Conservation (phyloP, 768 basidiomycete genomes). For the Rubroboletus satanas region DNA sequence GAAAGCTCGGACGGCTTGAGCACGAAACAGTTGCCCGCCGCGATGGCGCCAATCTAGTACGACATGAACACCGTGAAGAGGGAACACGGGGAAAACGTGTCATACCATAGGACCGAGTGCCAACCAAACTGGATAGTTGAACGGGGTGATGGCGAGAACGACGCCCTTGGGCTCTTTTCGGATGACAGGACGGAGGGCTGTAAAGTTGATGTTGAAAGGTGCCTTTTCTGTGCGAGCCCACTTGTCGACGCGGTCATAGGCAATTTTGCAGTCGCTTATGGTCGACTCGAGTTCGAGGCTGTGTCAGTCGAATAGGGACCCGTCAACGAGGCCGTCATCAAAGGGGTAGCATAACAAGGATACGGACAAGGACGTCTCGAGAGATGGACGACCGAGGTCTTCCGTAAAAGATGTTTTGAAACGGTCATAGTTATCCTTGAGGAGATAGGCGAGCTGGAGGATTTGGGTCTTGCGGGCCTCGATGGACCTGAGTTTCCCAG, state of each 20-base stretch:
- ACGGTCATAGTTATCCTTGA: conserved; percentile 65
- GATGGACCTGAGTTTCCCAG: conserved; percentile 64
- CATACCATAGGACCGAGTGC: conserved; percentile 55
- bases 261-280: conserved; percentile 51
- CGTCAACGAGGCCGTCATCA: neutral
- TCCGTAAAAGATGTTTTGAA: conserved; percentile 54
- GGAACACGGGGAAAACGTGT: neutral
- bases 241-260: conserved; percentile 62
- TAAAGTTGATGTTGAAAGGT: conserved; percentile 52
- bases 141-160: conserved; percentile 65
- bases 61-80: neutral
- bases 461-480: conserved; percentile 73
- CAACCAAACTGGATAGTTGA: conserved; percentile 72
- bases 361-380: conserved; percentile 55
- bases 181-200: conserved; percentile 57
- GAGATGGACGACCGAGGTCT: conserved; percentile 61
- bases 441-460: conserved; percentile 64
- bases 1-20: conserved; percentile 76
- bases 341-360: conserved; percentile 17
- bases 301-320: neutral
- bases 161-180: conserved; percentile 77
- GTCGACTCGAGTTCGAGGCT: conserved; percentile 61
- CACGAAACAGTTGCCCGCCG: conserved; percentile 69
- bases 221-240: conserved; percentile 69
- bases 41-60: conserved; percentile 61